phyloP scores from a whole-genome alignment of 1,139 yeast species.

The Diutina mesorugosa region DNA sequence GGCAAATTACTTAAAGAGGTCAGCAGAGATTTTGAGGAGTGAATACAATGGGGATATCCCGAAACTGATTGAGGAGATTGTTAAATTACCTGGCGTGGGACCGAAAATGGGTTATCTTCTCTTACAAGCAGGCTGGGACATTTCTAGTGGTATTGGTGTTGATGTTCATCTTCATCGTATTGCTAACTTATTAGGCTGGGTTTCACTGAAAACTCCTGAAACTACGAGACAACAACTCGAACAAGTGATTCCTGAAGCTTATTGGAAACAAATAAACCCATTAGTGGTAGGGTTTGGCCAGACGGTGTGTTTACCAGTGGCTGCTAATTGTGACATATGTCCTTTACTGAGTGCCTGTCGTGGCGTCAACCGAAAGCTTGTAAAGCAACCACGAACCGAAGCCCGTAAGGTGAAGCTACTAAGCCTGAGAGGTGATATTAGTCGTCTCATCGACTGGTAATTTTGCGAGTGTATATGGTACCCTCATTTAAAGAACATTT shows the following conservation, averaged over 20 bases:
- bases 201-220: conserved; percentile 50
- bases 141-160: conserved; percentile 76
- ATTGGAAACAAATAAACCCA: conserved; percentile 83
- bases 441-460: conserved; percentile 5
- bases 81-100: conserved; percentile 81
- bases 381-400: conserved; percentile 19
- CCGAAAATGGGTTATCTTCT: conserved; percentile 88
- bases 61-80: conserved; percentile 49
- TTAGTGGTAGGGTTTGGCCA: conserved; percentile 90
- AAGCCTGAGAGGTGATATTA: conserved; percentile 23
- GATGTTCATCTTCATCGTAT: conserved; percentile 86
- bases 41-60: conserved; percentile 59
- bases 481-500: too few species aligned
- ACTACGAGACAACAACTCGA: conserved; percentile 57
- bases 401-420: conserved; percentile 19
- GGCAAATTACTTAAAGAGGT: conserved; percentile 52
- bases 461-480: background rate
- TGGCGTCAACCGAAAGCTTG: conserved; percentile 31
- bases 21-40: conserved; percentile 41
- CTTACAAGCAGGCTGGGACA: conserved; percentile 71
- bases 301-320: conserved; percentile 65
- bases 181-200: conserved; percentile 79
- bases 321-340: conserved; percentile 67
- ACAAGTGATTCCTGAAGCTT: conserved; percentile 56
- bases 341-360: conserved; percentile 36